A percentile compares a stretch with the other conserved stretches of the same genome.
Evolutionary conservation across 140 eudicot genomes (phyloP).

Genomic region (Oenanthe javanica): DNA sequence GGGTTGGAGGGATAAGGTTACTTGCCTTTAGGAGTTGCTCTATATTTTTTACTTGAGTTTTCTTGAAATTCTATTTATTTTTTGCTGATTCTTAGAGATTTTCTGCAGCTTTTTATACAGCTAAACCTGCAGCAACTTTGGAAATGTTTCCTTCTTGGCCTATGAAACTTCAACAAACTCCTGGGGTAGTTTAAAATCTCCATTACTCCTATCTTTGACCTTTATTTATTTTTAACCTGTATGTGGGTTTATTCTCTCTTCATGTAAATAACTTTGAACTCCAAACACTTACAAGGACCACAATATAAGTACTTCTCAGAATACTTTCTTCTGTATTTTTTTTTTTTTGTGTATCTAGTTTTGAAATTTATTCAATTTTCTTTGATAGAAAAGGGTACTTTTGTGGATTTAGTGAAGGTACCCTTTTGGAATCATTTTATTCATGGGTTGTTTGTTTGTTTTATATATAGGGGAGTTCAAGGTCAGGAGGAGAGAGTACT

Average conservation of each 20-base stretch:
- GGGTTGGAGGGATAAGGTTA: slow-evolving; percentile 33
- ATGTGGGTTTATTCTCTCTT: background rate
- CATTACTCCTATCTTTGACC: slow-evolving; percentile 29
- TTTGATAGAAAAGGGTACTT: slow-evolving; percentile 1
- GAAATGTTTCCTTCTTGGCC: slow-evolving; percentile 99
- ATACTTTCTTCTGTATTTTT: background rate
- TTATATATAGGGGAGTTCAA: slow-evolving; percentile 63
- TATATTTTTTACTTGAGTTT: background rate
- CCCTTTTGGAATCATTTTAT: slow-evolving; percentile 9
- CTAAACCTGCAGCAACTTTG: slow-evolving; percentile 92
- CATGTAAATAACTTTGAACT: background rate
- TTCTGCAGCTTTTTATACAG: slow-evolving; percentile 88
- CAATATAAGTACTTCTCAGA: background rate
- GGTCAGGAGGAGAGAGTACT: slow-evolving; percentile 54
- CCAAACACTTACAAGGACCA: background rate
- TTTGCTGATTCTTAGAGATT: slow-evolving; percentile 39
- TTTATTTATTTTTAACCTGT: slow-evolving; percentile 11
- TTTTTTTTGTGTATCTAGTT: background rate
- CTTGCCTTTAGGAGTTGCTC: slow-evolving; percentile 17
- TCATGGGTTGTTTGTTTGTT: slow-evolving; percentile 11
- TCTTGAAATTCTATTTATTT: background rate
- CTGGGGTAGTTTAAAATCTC: slow-evolving; percentile 39
- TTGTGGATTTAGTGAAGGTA: slow-evolving; percentile 1
- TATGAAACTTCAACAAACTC: slow-evolving; percentile 74
- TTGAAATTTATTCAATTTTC: background rate